Conservation (phyloP, 208 protist species). For the Trypanosoma grayi region DNA sequence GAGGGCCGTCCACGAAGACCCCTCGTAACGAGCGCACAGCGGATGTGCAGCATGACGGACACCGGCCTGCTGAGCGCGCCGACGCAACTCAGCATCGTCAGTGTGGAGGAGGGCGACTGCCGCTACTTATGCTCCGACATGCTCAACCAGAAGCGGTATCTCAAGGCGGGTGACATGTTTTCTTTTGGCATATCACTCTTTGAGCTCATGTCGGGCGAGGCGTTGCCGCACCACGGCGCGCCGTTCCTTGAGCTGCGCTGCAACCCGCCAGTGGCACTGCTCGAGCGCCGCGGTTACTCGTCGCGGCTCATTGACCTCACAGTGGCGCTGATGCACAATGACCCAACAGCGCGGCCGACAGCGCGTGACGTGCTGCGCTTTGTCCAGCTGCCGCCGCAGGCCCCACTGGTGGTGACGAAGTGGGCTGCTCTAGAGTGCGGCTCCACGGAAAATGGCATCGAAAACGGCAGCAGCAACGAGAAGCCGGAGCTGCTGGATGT, state of each 20-base stretch:
- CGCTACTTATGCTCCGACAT: conserved; percentile 90
- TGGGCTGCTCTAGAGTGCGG: conserved; percentile 18
- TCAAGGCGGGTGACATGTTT: conserved; percentile 88
- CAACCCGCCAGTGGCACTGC: conserved; percentile 29
- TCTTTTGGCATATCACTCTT: conserved; percentile 89
- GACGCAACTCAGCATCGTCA: conserved; percentile 61
- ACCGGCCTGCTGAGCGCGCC: conserved; percentile 6
- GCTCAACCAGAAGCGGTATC: conserved; percentile 85
- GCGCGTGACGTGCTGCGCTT: conserved; percentile 65
- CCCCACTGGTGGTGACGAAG: conserved; percentile 25
- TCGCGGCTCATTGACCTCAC: conserved; percentile 47
- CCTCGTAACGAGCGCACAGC: conserved; percentile 3
- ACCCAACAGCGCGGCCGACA: conserved; percentile 61
- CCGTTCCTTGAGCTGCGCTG: conserved; percentile 62
- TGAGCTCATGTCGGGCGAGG: conserved; percentile 80
- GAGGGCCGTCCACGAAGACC: conserved; percentile 44
- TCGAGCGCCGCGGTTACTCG: conserved; percentile 66
- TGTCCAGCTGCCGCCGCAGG: conserved; percentile 44
- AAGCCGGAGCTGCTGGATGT: conserved; percentile 18
- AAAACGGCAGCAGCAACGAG: not conserved
- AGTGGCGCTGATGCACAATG: conserved; percentile 39
- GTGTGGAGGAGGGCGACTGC: conserved; percentile 90
- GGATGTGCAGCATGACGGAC: conserved; percentile 5
- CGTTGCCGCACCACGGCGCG: conserved; percentile 76
- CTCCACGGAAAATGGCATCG: not conserved